Conservation (phyloP, 1,284 basidiomycete genomes). For the Ceratobasidium papillatum region DNA sequence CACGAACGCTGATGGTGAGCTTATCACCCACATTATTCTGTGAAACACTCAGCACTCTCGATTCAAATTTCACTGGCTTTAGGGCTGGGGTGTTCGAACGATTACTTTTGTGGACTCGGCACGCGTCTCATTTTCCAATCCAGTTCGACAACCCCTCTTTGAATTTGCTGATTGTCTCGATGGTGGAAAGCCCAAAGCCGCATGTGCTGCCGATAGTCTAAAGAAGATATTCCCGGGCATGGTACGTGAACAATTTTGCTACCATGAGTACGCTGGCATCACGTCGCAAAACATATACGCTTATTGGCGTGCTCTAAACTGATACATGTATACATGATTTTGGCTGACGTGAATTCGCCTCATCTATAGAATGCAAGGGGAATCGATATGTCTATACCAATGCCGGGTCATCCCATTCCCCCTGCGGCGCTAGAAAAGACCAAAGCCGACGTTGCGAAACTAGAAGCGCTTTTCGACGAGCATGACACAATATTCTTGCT, state of each 20-base stretch:
- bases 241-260: slow-evolving; percentile 59
- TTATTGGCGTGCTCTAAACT: slow-evolving; percentile 13
- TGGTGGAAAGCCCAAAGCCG: slow-evolving; percentile 93
- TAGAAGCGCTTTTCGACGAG: slow-evolving; percentile 80
- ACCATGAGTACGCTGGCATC: too few species aligned
- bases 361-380: slow-evolving; percentile 77
- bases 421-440: slow-evolving; percentile 64
- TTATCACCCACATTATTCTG: background rate
- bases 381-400: slow-evolving; percentile 83
- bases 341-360: slow-evolving; percentile 1
- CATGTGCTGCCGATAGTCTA: slow-evolving; percentile 86
- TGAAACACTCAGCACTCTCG: background rate
- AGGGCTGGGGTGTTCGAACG: slow-evolving; percentile 95
- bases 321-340: background rate
- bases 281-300: too few species aligned
- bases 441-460: slow-evolving; percentile 70
- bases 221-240: slow-evolving; percentile 93
- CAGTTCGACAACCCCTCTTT: slow-evolving; percentile 95
- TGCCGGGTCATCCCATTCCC: slow-evolving; percentile 94
- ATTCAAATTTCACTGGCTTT: background rate
- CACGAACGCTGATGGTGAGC: slow-evolving; percentile 84
- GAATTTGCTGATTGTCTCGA: slow-evolving; percentile 94
- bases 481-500: slow-evolving; percentile 93
- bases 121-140: slow-evolving; percentile 94
- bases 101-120: slow-evolving; percentile 94